phyloP scores from a whole-genome alignment of 1,284 basidiomycete species.

The Sanghuangporus sanghuang region DNA sequence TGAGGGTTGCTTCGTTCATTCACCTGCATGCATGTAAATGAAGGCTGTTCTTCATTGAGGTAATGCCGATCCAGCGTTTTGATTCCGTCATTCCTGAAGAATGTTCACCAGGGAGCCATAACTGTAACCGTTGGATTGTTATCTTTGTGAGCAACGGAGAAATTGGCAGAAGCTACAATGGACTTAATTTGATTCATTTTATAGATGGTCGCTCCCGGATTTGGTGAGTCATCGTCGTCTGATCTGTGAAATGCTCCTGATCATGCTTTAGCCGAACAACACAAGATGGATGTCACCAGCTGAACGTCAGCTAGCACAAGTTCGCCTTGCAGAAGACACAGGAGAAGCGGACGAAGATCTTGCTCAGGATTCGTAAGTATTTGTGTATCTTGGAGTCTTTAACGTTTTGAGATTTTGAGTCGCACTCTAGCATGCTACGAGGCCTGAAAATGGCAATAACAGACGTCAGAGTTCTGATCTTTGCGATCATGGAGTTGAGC shows the following conservation, averaged over 20 bases:
- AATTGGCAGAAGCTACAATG: not conserved
- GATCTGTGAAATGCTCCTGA: not conserved
- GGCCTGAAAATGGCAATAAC: constrained; percentile 26
- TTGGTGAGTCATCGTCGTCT: constrained; percentile 17
- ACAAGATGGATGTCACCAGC: constrained; percentile 38
- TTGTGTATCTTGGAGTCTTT: not conserved
- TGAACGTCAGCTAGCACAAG: constrained; percentile 38
- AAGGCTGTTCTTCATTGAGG: constrained; percentile 28
- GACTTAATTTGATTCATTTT: not conserved
- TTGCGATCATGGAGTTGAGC: constrained; percentile 24
- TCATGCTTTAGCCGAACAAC: constrained; percentile 26
- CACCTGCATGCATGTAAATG: not conserved
- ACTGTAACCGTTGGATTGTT: constrained; percentile 18
- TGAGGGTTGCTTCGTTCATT: not conserved
- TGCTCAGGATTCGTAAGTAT: constrained; percentile 24
- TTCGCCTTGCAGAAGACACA: constrained; percentile 39
- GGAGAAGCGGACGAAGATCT: constrained; percentile 33
- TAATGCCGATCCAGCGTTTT: not conserved
- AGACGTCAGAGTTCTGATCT: constrained; percentile 32
- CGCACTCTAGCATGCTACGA: constrained; percentile 16
- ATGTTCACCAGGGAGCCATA: constrained; percentile 17
- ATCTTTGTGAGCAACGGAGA: constrained; percentile 14
- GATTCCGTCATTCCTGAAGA: not conserved
- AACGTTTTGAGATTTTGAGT: not conserved
- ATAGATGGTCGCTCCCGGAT: constrained; percentile 24